phyloP scores from a whole-genome alignment of 2,329 filamentous ascomycete genomes.

The Acarospora socialis region DNA sequence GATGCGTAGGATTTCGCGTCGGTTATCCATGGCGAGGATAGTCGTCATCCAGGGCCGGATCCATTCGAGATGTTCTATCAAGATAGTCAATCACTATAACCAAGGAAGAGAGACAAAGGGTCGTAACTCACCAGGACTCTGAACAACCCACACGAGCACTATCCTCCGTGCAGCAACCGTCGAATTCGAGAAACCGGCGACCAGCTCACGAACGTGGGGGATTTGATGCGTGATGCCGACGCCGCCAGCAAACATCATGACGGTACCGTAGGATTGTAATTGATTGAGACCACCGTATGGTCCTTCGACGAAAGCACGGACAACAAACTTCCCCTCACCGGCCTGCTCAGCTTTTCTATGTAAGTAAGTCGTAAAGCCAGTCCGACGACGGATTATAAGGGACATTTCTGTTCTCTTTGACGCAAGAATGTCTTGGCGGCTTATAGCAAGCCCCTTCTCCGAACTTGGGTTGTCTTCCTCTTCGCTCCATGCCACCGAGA shows the following conservation, averaged over 20 bases:
- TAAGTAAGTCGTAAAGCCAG: conserved; percentile 73
- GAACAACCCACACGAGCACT: conserved; percentile 83
- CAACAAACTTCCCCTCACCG: conserved; percentile 40
- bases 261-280: conserved; percentile 83
- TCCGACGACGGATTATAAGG: conserved; percentile 75
- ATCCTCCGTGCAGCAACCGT: conserved; percentile 69
- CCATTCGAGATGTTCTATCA: conserved; percentile 83
- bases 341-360: conserved; percentile 51
- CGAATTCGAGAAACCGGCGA: conserved; percentile 52
- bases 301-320: conserved; percentile 70
- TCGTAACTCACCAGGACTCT: too few relatives aligned
- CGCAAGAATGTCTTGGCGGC: conserved; percentile 36
- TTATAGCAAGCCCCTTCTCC: conserved; percentile 29
- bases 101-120: too few relatives aligned
- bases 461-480: conserved; percentile 16
- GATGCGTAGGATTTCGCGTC: conserved; percentile 70
- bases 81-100: too few relatives aligned
- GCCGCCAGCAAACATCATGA: conserved; percentile 78
- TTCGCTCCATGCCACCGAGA: conserved; percentile 55
- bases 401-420: conserved; percentile 48
- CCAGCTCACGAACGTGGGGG: conserved; percentile 66
- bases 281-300: conserved; percentile 76
- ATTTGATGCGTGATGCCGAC: conserved; percentile 94
- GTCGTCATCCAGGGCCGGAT: conserved; percentile 71
- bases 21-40: conserved; percentile 64